These are phyloP conservation scores for Rhynchosporium agropyri DNA, from an alignment of 2,329 filamentous ascomycete species.

Conservation along the genomic window DNA sequence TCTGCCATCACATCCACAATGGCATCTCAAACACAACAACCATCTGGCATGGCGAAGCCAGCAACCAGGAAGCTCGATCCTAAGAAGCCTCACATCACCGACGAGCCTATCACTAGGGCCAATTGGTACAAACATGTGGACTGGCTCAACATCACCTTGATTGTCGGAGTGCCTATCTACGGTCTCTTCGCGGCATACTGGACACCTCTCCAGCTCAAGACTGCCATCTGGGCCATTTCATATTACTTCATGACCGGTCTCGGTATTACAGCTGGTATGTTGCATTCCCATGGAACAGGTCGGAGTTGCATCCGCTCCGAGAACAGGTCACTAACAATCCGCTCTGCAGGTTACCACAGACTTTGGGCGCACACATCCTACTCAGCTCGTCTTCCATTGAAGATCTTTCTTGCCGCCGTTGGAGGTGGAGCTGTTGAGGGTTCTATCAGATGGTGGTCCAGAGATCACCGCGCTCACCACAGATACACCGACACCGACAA, in stretches of 20 bases:
- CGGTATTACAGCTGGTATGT: constrained; percentile 75
- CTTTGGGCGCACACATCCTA: constrained; percentile 87
- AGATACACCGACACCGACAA: constrained; percentile 91
- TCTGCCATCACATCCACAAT: constrained; percentile 32
- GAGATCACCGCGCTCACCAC: constrained; percentile 85
- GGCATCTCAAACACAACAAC: constrained; percentile 32
- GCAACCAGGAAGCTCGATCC: constrained; percentile 50
- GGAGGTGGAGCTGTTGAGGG: constrained; percentile 84
- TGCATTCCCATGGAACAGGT: neutral
- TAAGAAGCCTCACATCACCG: constrained; percentile 83
- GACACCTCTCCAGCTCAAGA: constrained; percentile 74
- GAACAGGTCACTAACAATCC: constrained; percentile 9
- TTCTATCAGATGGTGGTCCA: constrained; percentile 87
- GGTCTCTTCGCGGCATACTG: constrained; percentile 77
- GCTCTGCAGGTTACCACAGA: constrained; percentile 68
- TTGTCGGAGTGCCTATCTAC: constrained; percentile 73
- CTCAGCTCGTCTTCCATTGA: constrained; percentile 73
- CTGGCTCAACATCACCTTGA: constrained; percentile 86
- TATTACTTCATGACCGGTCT: constrained; percentile 87
- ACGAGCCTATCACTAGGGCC: constrained; percentile 73
- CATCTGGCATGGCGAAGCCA: constrained; percentile 37
- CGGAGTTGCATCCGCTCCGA: neutral
- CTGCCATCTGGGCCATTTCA: constrained; percentile 69
- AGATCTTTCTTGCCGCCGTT: constrained; percentile 79
- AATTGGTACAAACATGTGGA: constrained; percentile 95